phyloP scores from a whole-genome alignment of 441 rosid species.

The Populus hybrid region DNA sequence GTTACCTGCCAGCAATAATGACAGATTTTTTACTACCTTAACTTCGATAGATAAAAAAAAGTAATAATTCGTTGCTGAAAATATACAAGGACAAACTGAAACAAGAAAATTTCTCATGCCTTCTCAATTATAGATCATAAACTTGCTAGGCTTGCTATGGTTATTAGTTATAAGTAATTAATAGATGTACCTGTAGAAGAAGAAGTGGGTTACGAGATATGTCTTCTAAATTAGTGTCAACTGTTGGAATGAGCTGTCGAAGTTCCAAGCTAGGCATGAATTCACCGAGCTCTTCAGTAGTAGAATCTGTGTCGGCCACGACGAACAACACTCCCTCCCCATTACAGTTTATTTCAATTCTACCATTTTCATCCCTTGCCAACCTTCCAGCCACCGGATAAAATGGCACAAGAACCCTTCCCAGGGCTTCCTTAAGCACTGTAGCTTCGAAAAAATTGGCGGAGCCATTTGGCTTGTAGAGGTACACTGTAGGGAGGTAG shows the following conservation, averaged over 20 bases:
- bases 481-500: background rate
- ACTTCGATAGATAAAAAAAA: no score
- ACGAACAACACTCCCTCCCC: slow-evolving; percentile 32
- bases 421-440: slow-evolving; percentile 10
- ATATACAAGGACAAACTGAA: no score
- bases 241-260: slow-evolving; percentile 19
- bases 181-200: slow-evolving; percentile 16
- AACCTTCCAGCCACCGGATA: slow-evolving; percentile 19
- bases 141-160: background rate
- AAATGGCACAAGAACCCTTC: slow-evolving; percentile 12
- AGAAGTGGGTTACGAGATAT: slow-evolving; percentile 24
- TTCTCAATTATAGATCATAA: background rate
- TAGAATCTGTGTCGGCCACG: slow-evolving; percentile 29
- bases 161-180: no score
- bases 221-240: slow-evolving; percentile 18
- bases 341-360: slow-evolving; percentile 32
- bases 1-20: slow-evolving; percentile 8
- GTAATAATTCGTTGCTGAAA: no score
- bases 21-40: background rate
- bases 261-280: slow-evolving; percentile 18
- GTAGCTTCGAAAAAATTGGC: background rate
- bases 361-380: slow-evolving; percentile 11
- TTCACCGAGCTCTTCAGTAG: slow-evolving; percentile 27
- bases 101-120: background rate
- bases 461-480: background rate